Evolutionary conservation across 2,329 filamentous ascomycete genomes (phyloP).

Genomic region (Trichoderma koningii): DNA sequence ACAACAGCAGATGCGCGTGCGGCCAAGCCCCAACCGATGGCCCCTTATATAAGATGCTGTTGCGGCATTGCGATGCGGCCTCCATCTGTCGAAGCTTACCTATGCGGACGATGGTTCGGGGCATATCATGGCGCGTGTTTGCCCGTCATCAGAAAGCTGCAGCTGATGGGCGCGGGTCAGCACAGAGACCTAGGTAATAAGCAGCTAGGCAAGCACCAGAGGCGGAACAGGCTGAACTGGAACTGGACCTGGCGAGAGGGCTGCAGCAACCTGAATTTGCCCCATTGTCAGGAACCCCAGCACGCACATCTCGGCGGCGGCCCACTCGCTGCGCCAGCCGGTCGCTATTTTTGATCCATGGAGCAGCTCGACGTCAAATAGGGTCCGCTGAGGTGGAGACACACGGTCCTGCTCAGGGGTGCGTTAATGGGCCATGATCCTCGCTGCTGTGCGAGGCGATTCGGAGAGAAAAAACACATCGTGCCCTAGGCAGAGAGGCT

Average conservation of each 20-base stretch:
- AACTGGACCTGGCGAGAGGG: neutral
- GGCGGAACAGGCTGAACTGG: neutral
- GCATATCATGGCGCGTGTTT: slow-evolving; percentile 10
- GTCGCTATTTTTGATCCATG: slow-evolving; percentile 27
- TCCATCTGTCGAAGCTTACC: too few relatives aligned
- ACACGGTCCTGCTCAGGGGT: slow-evolving; percentile 23
- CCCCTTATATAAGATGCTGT: neutral
- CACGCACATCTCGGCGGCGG: slow-evolving; percentile 21
- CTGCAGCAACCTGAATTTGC: slow-evolving; percentile 10
- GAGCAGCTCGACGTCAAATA: slow-evolving; percentile 9
- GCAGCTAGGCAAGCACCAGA: neutral
- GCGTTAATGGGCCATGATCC: slow-evolving; percentile 15
- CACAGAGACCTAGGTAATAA: neutral
- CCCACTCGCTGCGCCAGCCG: slow-evolving; percentile 20
- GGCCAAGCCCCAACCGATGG: neutral
- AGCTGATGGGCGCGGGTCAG: slow-evolving; percentile 14
- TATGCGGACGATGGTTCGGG: neutral
- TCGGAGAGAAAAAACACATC: slow-evolving; percentile 20
- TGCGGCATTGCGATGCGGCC: neutral
- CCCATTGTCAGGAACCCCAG: slow-evolving; percentile 26
- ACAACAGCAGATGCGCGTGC: neutral
- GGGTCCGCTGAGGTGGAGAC: slow-evolving; percentile 24
- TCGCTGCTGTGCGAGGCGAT: slow-evolving; percentile 8
- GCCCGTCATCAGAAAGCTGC: slow-evolving; percentile 15
- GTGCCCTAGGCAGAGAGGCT: slow-evolving; percentile 13